These are phyloP conservation scores for Stephania yunnanensis DNA, from an alignment of 164 flowering plant genomes.

Conservation along the genomic window DNA sequence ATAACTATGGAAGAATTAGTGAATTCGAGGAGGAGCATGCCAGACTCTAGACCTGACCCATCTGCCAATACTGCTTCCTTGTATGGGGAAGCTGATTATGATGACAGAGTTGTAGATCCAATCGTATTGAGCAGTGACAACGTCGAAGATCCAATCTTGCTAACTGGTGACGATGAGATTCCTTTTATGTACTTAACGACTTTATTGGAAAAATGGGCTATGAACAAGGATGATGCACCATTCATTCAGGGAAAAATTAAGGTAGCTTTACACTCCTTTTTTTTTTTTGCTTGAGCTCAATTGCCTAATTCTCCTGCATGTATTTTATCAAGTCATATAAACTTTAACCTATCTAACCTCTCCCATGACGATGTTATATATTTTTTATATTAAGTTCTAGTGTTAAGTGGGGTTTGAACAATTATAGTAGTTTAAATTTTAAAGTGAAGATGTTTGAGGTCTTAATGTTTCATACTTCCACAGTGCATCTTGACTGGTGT, in stretches of 20 bases:
- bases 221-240: slow-evolving; percentile 25
- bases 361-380: no score
- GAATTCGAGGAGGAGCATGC: slow-evolving; percentile 10
- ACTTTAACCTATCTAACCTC: no score
- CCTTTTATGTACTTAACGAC: slow-evolving; percentile 85
- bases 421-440: no score
- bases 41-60: slow-evolving; percentile 10
- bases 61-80: slow-evolving; percentile 3
- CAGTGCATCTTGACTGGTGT: slow-evolving; percentile 91
- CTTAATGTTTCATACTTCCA: slow-evolving; percentile 18
- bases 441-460: no score
- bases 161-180: slow-evolving; percentile 41
- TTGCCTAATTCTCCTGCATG: no score
- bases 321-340: no score
- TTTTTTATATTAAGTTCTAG: no score
- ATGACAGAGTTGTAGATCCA: slow-evolving; percentile 42
- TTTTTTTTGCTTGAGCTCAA: not conserved
- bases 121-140: slow-evolving; percentile 15
- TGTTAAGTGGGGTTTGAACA: no score
- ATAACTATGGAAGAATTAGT: slow-evolving; percentile 22
- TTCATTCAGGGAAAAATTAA: slow-evolving; percentile 66
- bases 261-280: slow-evolving; percentile 30
- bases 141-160: slow-evolving; percentile 36
- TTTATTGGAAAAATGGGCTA: slow-evolving; percentile 56
- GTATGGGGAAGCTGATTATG: slow-evolving; percentile 25